Base-by-base conservation (phyloP, 306 rosid genomes). In the Hippophae rhamnoides region DNA sequence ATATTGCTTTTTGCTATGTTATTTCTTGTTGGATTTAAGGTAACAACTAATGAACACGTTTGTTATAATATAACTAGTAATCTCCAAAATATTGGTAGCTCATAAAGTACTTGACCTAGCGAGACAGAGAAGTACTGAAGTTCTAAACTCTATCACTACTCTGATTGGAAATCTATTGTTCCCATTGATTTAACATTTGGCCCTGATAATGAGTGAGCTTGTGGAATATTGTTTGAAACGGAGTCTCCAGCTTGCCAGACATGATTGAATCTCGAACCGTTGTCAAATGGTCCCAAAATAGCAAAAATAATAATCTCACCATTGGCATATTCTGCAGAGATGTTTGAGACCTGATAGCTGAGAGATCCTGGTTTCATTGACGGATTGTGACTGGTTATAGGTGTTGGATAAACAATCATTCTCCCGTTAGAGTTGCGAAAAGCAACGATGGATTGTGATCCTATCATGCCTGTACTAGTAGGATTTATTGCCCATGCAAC, bases 321-420 rank as follows among this genome's bases (percentile, higher is more conserved):
- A 9, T 65, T 51, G 57, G 69, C 43, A 69, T 69, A 60, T 44
- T 54, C 51, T 14, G 63, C 66, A 2, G 76, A 70, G 14, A 57
- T 42, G 55, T 57, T 70, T 10, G 76, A 65, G 58, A 59, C 67
- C 31, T n/a, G 55, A 42, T 52, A 52, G 58, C 76, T 60, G 14
- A 74, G 52, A 47, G 70, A 25, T 53, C 53, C 53, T 10, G 67
- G 63, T 40, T 66, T 42, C 76, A 66, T 54, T 31, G 67, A 61
- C 10, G 73, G 64, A 58, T 18, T 70, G 54, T 52, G 57, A 57
- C 75, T 61, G 57, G 49, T 70, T 55, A 52, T 46, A 27, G 72
- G 56, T 10, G 69, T 67, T 50, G 67, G 47, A 40, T 62, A 58
- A 53, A 55, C 60, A n/a, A 27, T 50, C 54, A 57, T 46, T 27